Evolutionary conservation across 352 stramenopile species (phyloP).

Genomic region (Phytophthora kernoviae): DNA sequence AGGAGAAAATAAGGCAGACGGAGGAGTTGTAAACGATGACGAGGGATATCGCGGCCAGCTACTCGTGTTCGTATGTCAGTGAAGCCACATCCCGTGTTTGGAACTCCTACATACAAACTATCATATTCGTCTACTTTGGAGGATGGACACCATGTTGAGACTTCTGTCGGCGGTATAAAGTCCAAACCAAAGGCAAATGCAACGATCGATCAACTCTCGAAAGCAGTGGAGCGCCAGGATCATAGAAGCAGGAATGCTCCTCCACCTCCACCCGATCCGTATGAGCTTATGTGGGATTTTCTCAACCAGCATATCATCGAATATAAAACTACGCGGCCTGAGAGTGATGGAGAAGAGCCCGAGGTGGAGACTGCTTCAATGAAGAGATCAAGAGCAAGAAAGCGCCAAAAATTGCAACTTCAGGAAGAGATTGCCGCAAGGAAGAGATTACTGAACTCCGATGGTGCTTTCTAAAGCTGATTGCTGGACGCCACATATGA

Average conservation of each 20-base stretch:
- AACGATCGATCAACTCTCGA: constrained; percentile 27
- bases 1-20: neutral
- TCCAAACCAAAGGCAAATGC: constrained; percentile 33
- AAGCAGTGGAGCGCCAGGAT: constrained; percentile 23
- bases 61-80: constrained; percentile 33
- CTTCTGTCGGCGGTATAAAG: constrained; percentile 30
- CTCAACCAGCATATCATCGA: constrained; percentile 5
- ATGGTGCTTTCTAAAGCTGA: too few species aligned
- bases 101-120: constrained; percentile 36
- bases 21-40: neutral
- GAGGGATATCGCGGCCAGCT: constrained; percentile 2
- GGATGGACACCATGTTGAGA: constrained; percentile 30
- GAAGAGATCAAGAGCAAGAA: neutral
- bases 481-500: too few species aligned
- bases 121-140: constrained; percentile 21
- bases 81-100: constrained; percentile 30
- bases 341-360: neutral
- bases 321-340: neutral
- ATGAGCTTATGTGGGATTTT: neutral
- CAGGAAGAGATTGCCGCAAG: too few species aligned
- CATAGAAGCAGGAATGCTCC: constrained; percentile 18
- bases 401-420: too few species aligned
- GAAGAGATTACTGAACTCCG: too few species aligned
- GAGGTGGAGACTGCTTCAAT: neutral
- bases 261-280: neutral